These are phyloP conservation scores for Buddleja alternifolia DNA, from an alignment of 257 asterid species.

Conservation along the genomic window DNA sequence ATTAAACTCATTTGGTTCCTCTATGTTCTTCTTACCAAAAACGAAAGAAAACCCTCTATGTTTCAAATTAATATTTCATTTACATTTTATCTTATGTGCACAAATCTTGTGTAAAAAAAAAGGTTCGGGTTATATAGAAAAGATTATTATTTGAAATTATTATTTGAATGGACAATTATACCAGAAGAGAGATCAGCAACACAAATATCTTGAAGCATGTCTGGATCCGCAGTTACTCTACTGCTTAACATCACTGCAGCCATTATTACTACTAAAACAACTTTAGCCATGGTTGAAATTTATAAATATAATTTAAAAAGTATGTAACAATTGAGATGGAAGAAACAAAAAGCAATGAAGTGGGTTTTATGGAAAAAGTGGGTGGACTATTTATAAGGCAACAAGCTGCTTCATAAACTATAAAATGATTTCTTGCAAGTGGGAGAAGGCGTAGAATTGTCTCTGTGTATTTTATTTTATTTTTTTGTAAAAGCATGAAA, in stretches of 20 bases:
- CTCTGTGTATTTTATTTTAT: too few species aligned
- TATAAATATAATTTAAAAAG: not conserved
- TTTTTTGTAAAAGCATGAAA: too few species aligned
- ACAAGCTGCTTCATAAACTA: not conserved
- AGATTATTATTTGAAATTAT: too few species aligned
- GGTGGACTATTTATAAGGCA: not conserved
- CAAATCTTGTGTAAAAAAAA: too few species aligned
- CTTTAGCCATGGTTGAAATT: constrained; percentile 13
- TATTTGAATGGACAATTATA: not conserved
- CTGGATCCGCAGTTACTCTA: constrained; percentile 49
- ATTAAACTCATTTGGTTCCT: not conserved
- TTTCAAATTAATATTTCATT: too few species aligned
- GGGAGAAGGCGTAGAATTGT: too few species aligned
- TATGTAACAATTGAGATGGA: not conserved
- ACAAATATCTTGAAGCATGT: constrained; percentile 54
- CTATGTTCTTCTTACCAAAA: too few species aligned
- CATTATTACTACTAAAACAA: constrained; percentile 7
- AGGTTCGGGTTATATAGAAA: too few species aligned
- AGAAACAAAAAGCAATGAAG: not conserved
- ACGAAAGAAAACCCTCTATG: too few species aligned
- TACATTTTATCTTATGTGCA: too few species aligned
- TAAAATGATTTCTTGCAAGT: not conserved
- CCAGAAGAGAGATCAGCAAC: constrained; percentile 59
- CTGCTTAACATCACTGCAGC: constrained; percentile 20
- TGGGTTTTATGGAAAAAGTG: not conserved